Percentiles rank a stretch among this genome's conserved stretches.
Conservation (phyloP, 1,139 yeast species). For the Blastobotrys malaysiensis region DNA sequence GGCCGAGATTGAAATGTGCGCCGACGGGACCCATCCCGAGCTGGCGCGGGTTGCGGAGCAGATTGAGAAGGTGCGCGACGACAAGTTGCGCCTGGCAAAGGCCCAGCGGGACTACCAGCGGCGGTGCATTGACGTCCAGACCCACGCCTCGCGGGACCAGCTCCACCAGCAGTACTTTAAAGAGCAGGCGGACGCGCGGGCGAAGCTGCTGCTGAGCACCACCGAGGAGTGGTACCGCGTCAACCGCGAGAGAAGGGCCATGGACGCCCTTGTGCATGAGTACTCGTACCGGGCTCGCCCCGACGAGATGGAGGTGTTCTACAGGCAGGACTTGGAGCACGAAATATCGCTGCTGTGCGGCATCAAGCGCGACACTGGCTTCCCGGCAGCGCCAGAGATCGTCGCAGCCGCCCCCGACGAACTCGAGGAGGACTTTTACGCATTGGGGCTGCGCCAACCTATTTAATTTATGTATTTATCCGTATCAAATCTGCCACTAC, state of each 20-base stretch:
- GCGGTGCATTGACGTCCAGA: conserved; percentile 72
- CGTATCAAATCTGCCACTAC: too few species aligned
- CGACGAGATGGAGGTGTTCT: conserved; percentile 1
- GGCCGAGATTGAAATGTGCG: conserved; percentile 79
- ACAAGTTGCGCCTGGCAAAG: conserved; percentile 61
- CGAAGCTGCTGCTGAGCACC: conserved; percentile 60
- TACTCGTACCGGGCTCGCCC: conserved; percentile 30
- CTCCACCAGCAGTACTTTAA: conserved; percentile 82
- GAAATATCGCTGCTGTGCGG: conserved; percentile 58
- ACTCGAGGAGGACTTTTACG: conserved; percentile 27
- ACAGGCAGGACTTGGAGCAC: conserved; percentile 45
- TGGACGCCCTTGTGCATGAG: conserved; percentile 67
- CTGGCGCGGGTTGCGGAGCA: conserved; percentile 58
- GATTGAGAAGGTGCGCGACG: conserved; percentile 66
- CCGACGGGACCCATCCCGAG: conserved; percentile 90
- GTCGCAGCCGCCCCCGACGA: conserved; percentile 40
- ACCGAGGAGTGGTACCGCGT: conserved; percentile 91
- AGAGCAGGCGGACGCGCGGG: conserved; percentile 62
- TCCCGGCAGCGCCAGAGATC: conserved; percentile 56
- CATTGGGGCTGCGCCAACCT: conserved; percentile 22
- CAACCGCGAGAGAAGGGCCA: conserved; percentile 78
- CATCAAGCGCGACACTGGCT: conserved; percentile 52
- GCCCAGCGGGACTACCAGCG: conserved; percentile 66
- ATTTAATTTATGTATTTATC: background rate
- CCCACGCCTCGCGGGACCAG: conserved; percentile 70